Percentiles rank a stretch among this genome's conserved stretches.
Conservation (phyloP, 805 yeast species). For the Candida insectorum region DNA sequence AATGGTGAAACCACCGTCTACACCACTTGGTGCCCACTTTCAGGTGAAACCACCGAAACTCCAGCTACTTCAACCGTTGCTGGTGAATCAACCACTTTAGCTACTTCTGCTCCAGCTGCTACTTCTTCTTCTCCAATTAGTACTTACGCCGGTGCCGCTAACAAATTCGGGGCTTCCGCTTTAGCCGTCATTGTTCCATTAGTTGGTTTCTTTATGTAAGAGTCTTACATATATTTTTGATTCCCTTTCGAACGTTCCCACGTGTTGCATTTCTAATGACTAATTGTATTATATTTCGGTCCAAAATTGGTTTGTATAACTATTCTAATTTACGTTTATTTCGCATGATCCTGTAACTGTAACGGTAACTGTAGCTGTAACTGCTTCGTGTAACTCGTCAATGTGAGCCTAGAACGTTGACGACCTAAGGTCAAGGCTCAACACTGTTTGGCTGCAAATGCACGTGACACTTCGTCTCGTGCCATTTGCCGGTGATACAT, state of each 20-base stretch:
- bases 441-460: no score
- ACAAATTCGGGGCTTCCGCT: conserved; percentile 19
- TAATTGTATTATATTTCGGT: conserved; percentile 7
- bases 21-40: conserved; percentile 30
- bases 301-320: no score
- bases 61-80: conserved; percentile 11
- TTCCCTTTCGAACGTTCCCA: not conserved
- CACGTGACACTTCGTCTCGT: no score
- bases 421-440: no score
- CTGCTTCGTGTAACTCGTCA: no score
- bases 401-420: no score
- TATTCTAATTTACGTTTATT: no score
- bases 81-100: conserved; percentile 8
- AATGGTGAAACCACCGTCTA: conserved; percentile 19
- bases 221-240: not conserved
- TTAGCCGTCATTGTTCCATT: conserved; percentile 28
- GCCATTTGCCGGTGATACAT: no score
- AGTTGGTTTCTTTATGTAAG: conserved; percentile 35
- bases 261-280: not conserved
- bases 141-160: conserved; percentile 25
- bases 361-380: no score
- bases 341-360: no score
- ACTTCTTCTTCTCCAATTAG: conserved; percentile 15
- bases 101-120: conserved; percentile 11
- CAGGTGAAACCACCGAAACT: conserved; percentile 17